Conservation (phyloP, 805 yeast genomes). For the Candida orba region DNA sequence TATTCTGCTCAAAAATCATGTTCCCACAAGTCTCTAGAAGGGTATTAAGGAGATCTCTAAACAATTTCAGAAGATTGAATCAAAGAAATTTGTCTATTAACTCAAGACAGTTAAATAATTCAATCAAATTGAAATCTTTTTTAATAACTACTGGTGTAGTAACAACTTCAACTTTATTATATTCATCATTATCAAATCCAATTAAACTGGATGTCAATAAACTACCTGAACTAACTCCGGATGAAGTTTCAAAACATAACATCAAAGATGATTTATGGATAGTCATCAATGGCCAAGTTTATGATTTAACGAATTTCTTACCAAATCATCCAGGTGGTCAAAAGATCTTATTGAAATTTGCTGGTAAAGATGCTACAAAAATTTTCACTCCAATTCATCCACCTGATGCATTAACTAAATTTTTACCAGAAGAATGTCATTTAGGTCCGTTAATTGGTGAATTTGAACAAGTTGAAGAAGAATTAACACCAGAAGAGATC, state of each 20-base stretch:
- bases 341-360: constrained; percentile 70
- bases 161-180: too few species aligned
- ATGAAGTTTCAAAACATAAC: constrained; percentile 24
- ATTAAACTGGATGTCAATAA: constrained; percentile 2
- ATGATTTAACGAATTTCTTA: constrained; percentile 68
- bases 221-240: constrained; percentile 18
- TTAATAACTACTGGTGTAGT: too few species aligned
- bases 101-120: too few species aligned
- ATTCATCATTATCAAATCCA: background rate
- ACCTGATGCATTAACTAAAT: constrained; percentile 68
- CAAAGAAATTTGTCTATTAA: too few species aligned
- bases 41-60: too few species aligned
- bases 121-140: too few species aligned
- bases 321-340: constrained; percentile 77
- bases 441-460: constrained; percentile 47
- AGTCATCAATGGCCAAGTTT: constrained; percentile 69
- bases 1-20: too few species aligned
- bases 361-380: constrained; percentile 77
- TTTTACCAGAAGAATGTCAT: constrained; percentile 50
- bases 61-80: too few species aligned
- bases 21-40: too few species aligned
- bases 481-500: constrained; percentile 29
- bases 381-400: constrained; percentile 89
- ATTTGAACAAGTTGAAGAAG: constrained; percentile 30
- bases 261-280: constrained; percentile 71